Conservation (phyloP, 495 filamentous ascomycete species). For the Sphaerosporella brunnea region DNA sequence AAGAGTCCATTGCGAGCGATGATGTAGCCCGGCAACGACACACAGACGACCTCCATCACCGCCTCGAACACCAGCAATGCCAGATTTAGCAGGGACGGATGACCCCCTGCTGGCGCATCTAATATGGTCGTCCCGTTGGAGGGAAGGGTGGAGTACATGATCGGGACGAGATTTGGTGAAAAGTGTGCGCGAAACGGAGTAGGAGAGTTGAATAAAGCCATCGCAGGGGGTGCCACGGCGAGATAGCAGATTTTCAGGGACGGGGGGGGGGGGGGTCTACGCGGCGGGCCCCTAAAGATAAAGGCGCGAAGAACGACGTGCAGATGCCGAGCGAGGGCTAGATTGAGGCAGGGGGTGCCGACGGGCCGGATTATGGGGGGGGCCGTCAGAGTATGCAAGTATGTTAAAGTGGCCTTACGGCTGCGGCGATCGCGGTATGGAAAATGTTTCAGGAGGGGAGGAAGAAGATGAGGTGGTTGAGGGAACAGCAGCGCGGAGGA, state of each 20-base stretch:
- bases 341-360: not conserved
- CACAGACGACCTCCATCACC: conserved; percentile 88
- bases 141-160: conserved; percentile 14
- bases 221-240: not conserved
- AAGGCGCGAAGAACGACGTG: not conserved
- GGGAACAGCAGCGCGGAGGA: no score
- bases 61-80: conserved; percentile 85
- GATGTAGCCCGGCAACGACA: conserved; percentile 88
- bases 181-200: conserved; percentile 39
- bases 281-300: not conserved
- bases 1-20: conserved; percentile 80
- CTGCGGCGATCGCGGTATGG: no score
- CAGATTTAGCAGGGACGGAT: conserved; percentile 48
- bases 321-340: not conserved
- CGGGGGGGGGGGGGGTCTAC: not conserved
- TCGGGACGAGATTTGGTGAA: conserved; percentile 8
- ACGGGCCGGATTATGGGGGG: not conserved
- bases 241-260: not conserved
- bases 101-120: conserved; percentile 10
- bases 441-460: no score
- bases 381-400: no score
- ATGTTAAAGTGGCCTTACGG: no score
- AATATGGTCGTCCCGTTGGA: conserved; percentile 13
- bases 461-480: no score
- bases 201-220: conserved; percentile 36